Conservation (phyloP, 2,329 filamentous ascomycete species). For the Escovopsis sp. region DNA sequence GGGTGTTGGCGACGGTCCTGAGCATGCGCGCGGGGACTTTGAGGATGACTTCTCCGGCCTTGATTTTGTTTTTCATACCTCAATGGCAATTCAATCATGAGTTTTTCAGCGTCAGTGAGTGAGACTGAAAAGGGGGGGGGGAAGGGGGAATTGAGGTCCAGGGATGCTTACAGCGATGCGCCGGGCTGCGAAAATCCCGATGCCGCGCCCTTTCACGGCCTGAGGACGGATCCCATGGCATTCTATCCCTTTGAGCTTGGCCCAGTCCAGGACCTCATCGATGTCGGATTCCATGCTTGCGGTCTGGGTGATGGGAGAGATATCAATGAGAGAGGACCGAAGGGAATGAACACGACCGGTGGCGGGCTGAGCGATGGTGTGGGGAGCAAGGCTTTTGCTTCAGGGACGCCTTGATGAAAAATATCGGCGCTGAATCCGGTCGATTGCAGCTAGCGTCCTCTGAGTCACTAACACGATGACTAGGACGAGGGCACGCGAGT, state of each 20-base stretch:
- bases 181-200: slow-evolving; percentile 61
- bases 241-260: slow-evolving; percentile 45
- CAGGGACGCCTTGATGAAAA: too few species aligned
- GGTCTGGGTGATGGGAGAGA: too few species aligned
- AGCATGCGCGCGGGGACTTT: slow-evolving; percentile 50
- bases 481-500: too few species aligned
- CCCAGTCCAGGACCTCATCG: slow-evolving; percentile 53
- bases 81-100: not conserved
- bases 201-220: slow-evolving; percentile 54
- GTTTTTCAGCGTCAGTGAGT: not conserved
- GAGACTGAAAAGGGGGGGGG: too few species aligned
- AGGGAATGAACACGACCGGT: too few species aligned
- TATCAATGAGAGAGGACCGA: too few species aligned
- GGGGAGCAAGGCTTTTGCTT: too few species aligned
- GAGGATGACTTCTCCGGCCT: slow-evolving; percentile 41
- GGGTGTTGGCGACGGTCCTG: slow-evolving; percentile 47
- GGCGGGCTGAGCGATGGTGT: too few species aligned
- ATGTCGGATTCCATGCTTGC: slow-evolving; percentile 10
- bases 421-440: too few species aligned
- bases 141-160: not conserved
- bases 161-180: slow-evolving; percentile 41
- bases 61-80: too few species aligned
- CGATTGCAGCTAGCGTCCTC: too few species aligned
- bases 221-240: slow-evolving; percentile 54
- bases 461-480: too few species aligned